phyloP scores from a whole-genome alignment of 2,329 filamentous ascomycete species.

The Diaporthe ilicicola region DNA sequence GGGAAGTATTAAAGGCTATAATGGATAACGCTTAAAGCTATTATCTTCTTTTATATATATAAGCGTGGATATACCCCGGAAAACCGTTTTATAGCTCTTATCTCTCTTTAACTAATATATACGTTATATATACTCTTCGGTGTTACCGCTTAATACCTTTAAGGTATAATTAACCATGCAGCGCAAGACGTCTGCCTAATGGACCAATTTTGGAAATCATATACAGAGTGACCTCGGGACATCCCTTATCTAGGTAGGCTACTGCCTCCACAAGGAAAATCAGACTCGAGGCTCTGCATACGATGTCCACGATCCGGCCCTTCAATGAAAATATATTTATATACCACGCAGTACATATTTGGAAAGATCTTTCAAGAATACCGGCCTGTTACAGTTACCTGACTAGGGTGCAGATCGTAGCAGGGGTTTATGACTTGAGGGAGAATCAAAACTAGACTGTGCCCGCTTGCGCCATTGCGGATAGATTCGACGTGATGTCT shows the following conservation, averaged over 20 bases:
- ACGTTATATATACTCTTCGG: too few species aligned
- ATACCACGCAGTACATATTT: background rate
- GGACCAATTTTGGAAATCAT: background rate
- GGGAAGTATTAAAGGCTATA: too few species aligned
- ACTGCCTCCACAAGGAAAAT: too few species aligned
- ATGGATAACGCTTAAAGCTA: too few species aligned
- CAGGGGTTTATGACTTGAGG: background rate
- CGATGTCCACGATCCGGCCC: background rate
- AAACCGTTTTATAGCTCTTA: too few species aligned
- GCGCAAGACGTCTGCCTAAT: background rate
- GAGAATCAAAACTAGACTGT: background rate
- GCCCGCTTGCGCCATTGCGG: conserved; percentile 33
- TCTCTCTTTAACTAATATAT: too few species aligned
- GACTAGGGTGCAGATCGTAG: conserved; percentile 1
- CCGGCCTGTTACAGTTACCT: background rate
- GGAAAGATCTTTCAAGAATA: background rate
- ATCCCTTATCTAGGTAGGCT: too few species aligned
- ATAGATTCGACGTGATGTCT: conserved; percentile 13
- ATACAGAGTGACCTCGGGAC: too few species aligned
- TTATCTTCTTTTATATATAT: too few species aligned
- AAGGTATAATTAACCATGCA: too few species aligned
- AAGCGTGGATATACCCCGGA: too few species aligned
- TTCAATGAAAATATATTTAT: background rate
- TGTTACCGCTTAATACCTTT: too few species aligned
- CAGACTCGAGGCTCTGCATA: background rate